phyloP scores from a whole-genome alignment of 306 rosid genomes.

The Cucurbita pepo region DNA sequence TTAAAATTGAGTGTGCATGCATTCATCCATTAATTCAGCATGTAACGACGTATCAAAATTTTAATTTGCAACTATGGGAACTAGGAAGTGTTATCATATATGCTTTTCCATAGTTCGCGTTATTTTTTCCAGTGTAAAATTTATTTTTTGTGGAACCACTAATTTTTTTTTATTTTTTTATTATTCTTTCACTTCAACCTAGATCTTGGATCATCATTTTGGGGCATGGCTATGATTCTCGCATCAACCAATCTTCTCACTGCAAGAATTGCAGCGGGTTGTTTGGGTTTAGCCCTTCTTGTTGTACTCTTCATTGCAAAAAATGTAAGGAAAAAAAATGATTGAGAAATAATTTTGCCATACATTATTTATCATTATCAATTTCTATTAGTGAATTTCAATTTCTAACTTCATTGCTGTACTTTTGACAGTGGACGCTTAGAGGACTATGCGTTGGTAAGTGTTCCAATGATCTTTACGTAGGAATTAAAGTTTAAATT shows the following conservation, averaged over 20 bases:
- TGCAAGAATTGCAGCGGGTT: conserved; percentile 88
- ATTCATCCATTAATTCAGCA: background rate
- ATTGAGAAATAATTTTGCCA: background rate
- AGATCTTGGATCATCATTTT: conserved; percentile 97
- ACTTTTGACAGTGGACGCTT: conserved; percentile 68
- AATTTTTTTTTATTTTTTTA: background rate
- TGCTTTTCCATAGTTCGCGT: background rate
- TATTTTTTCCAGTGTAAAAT: background rate
- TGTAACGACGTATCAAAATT: background rate
- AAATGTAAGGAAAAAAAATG: conserved; percentile 48
- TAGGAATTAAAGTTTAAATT: background rate
- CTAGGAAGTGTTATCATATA: background rate
- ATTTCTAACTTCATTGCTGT: conserved; percentile 4
- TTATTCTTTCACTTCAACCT: conserved; percentile 11
- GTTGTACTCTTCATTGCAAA: conserved; percentile 77
- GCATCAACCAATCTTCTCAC: conserved; percentile 70
- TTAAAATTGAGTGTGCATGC: background rate
- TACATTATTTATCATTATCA: background rate
- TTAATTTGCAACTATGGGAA: background rate
- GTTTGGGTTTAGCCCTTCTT: conserved; percentile 58
- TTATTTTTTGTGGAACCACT: background rate
- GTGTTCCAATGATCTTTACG: conserved; percentile 15
- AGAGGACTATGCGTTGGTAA: conserved; percentile 88
- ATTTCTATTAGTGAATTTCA: background rate
- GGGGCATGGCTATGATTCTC: conserved; percentile 95